A percentile compares a stretch with the other conserved stretches of the same genome.
These are phyloP conservation scores for Neostapfia colusana DNA, from an alignment of 176 grass and related monocot genomes.

Conservation along the genomic window DNA sequence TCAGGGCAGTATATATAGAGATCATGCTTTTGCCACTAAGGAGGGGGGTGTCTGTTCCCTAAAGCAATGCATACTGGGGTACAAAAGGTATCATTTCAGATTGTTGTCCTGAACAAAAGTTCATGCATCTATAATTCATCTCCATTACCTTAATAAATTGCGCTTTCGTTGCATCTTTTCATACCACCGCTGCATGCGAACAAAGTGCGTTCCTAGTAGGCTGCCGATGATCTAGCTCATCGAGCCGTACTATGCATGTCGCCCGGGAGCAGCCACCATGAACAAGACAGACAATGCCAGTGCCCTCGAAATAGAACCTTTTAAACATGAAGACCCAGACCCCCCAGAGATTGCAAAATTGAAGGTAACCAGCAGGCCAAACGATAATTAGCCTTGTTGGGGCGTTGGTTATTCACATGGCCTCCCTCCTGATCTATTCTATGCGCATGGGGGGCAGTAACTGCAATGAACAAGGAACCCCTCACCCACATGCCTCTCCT, in stretches of 20 bases:
- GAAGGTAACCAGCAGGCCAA: constrained; percentile 18
- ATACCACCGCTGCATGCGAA: constrained; percentile 12
- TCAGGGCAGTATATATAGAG: constrained; percentile 28
- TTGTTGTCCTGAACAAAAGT: constrained; percentile 35
- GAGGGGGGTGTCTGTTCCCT: constrained; percentile 37
- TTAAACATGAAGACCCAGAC: constrained; percentile 25
- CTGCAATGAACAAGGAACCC: constrained; percentile 46
- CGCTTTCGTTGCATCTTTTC: constrained; percentile 30
- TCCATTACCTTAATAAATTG: not conserved
- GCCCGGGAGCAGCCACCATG: constrained; percentile 9
- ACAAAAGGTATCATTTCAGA: constrained; percentile 38
- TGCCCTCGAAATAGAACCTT: constrained; percentile 17
- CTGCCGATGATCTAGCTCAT: not conserved
- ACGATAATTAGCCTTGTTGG: constrained; percentile 43
- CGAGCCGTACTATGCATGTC: constrained; percentile 25
- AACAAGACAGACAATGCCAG: constrained; percentile 17
- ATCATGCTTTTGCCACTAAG: constrained; percentile 14
- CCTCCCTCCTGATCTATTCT: too few species aligned
- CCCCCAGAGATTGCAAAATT: constrained; percentile 23
- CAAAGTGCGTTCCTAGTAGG: not conserved
- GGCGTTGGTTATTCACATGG: constrained; percentile 44
- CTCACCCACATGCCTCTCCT: constrained; percentile 35
- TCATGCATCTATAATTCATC: constrained; percentile 16
- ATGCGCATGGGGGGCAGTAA: too few species aligned
- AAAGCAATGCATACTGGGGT: constrained; percentile 31